Evolutionary conservation across 192 early-diverging fungal species (phyloP), one percentile per base, ranked within the genome.

Genomic region (Backusella morwellensis): DNA sequence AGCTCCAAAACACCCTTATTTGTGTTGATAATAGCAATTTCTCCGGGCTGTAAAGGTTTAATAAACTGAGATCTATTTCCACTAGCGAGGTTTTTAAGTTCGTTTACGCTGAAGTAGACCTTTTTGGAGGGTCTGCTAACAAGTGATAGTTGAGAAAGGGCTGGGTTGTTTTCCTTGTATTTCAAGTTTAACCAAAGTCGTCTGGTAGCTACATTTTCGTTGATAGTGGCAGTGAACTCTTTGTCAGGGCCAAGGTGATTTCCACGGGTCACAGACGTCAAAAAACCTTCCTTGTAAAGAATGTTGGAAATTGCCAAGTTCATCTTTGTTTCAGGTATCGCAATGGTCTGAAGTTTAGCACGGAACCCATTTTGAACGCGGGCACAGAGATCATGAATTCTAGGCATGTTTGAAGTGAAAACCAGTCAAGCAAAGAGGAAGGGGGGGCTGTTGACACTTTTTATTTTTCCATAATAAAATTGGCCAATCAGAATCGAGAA

Each of bases 121-220:
- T 91, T 90, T 71, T 94, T 90, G 11, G 92, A 93, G 3, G 96
- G 94, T 80, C 96, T 97, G 74, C 91, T 93, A n/a, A 99, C 88
- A 32, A 90, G 89, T 17, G 79, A 82, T 92, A 99, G 94, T 34
- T 85, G 83, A 41, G 86, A 85, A 42, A 99, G 82, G 26, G 95
- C 96, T 29, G 97, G 94, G 59, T 85, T 73, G 72, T 94, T 90
- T 68, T 95, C 88, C 78, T 90, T 86, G 91, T 97, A 99, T 86
- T 99, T 99, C 69, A 99, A 90, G 66, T 93, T 89, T 40, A 99
- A 89, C 97, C 97, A 99, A 36, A 99, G 81, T 23, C 94, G 89
- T 35, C 95, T 91, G 32, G 90, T 90, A 7, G 97, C 92, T 35
- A 96, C 82, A 75, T 96, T 96, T 76, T 91, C 89, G 44, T 93